Conservation (phyloP, 352 stramenopile species). For the Achlya hypogyna region DNA sequence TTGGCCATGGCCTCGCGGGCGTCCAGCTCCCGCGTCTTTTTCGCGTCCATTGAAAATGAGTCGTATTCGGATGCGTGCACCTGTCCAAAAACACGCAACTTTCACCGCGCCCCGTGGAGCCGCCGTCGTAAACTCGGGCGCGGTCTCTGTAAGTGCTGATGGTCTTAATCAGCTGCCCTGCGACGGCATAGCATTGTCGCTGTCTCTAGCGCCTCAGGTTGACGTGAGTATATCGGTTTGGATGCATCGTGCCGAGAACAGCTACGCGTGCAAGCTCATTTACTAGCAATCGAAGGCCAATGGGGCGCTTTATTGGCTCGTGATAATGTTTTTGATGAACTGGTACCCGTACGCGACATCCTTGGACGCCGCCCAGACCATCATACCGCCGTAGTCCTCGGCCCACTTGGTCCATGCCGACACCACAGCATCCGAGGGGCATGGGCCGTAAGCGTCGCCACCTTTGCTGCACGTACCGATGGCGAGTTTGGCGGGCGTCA, state of each 20-base stretch:
- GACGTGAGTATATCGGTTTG: no score
- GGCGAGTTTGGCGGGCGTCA: slow-evolving; percentile 38
- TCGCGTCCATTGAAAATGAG: neutral
- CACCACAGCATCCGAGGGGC: slow-evolving; percentile 46
- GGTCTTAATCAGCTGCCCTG: no score
- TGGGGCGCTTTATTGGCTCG: neutral
- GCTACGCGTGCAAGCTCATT: no score
- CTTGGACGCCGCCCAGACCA: slow-evolving; percentile 57
- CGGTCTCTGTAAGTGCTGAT: no score
- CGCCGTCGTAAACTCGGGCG: no score
- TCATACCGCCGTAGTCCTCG: slow-evolving; percentile 45
- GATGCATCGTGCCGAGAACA: no score
- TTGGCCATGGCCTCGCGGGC: slow-evolving; percentile 7
- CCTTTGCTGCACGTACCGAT: slow-evolving; percentile 43
- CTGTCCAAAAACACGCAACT: no score
- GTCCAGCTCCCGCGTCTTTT: neutral
- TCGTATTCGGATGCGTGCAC: no score
- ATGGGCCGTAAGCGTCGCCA: slow-evolving; percentile 50
- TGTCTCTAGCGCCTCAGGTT: no score
- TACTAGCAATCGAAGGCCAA: no score
- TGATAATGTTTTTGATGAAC: slow-evolving; percentile 9
- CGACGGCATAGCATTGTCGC: no score
- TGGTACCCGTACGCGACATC: slow-evolving; percentile 23
- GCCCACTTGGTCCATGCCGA: slow-evolving; percentile 39
- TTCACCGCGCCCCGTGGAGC: neutral